Evolutionary conservation across 2,329 filamentous ascomycete genomes (phyloP), one percentile per base, ranked within the genome.

Genomic region (Kalaharituber pfeilii): DNA sequence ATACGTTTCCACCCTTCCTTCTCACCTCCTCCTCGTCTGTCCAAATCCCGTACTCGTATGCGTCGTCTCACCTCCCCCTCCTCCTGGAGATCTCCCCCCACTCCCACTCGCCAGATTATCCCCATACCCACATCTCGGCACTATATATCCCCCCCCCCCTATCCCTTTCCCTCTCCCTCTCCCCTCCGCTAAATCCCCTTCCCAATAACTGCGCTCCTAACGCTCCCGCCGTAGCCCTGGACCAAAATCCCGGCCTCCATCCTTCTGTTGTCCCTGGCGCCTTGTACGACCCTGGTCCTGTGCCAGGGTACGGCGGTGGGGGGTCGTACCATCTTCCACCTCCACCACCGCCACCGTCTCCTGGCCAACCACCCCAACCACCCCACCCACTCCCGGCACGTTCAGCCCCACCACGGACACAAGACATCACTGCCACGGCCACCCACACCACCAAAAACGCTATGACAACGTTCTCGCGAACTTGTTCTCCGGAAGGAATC

Each of bases 201-300:
- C 78, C 78, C 5, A 80, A 79, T 55, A 75, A 66, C 64, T 85
- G 86, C 1, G 73, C 80, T 2, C 81, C 82, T 1, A 82, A 82
- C 4, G 79, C 81, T 45, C 83, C 84, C 15, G 76, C 75, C 0
- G 76, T 73, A n/a, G 77, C 69, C 20, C 82, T 84, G 18, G 72
- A 76, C 82, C 82, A 87, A 68, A 87, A 86, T 1, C 84, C 84
- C 4, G 83, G 82, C 50, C 74, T 73, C 81, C 82, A 86, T 1
- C 72, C 72, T 57, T 76, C 67, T 56, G 68, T 65, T 53, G 59
- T n/a, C 58, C 53, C 18, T 61, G 56, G 27, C 65, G 65, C 9
- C 64, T 64, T 45, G 59, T 62, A 5, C 67, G 66, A 53, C 44
- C 63, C 57, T 3, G 49, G 28, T 42, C 42, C 42, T 13, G 42